Conservation (phyloP, 306 rosid genomes). For the Sphenostylis stenocarpa region DNA sequence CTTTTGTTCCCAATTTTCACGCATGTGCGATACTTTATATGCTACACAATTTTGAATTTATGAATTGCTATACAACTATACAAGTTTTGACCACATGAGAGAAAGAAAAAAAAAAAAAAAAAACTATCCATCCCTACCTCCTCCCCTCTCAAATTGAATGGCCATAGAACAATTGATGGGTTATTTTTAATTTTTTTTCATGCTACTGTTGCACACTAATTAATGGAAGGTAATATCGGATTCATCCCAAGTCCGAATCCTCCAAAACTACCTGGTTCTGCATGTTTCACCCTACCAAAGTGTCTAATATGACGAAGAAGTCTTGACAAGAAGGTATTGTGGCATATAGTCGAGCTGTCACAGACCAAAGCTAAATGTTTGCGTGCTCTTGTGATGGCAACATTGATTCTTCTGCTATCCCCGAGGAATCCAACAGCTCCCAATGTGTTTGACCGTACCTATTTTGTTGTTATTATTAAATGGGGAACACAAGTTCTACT, state of each 20-base stretch:
- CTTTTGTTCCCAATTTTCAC: not conserved
- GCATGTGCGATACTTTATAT: not conserved
- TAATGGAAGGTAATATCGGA: constrained; percentile 74
- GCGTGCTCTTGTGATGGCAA: constrained; percentile 84
- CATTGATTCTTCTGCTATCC: constrained; percentile 83
- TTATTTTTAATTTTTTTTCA: constrained; percentile 14
- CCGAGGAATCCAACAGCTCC: constrained; percentile 93
- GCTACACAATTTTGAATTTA: constrained; percentile 19
- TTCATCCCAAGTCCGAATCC: constrained; percentile 73
- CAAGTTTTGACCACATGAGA: constrained; percentile 25
- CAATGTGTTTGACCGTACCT: constrained; percentile 80
- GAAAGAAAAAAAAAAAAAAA: not conserved
- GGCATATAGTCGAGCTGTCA: constrained; percentile 87
- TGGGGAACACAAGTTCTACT: not conserved
- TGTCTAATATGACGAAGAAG: constrained; percentile 80
- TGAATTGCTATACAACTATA: constrained; percentile 35
- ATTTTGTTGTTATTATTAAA: not conserved
- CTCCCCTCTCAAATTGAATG: not conserved
- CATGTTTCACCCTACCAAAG: constrained; percentile 74
- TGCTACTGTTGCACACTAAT: constrained; percentile 34
- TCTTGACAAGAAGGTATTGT: constrained; percentile 79
- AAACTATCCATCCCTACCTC: not conserved
- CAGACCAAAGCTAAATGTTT: constrained; percentile 78
- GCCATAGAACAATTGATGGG: constrained; percentile 5
- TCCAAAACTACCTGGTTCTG: constrained; percentile 70